Conservation (phyloP, 129 eudicot species). For the Chrysanthemum lavandulifolium region DNA sequence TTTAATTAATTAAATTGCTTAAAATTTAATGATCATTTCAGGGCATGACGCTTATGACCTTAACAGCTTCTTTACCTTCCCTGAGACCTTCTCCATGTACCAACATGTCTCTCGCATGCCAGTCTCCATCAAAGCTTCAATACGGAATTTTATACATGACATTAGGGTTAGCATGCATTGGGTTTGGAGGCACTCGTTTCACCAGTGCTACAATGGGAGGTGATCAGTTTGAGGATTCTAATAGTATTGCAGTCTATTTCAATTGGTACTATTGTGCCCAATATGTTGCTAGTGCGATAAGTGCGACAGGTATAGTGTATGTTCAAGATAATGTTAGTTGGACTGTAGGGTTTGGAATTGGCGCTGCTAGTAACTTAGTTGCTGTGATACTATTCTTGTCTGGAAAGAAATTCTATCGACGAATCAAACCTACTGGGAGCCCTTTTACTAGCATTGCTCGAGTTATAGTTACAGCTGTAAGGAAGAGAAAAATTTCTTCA, state of each 20-base stretch:
- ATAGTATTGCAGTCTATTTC: constrained; percentile 40
- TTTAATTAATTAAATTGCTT: too few relatives aligned
- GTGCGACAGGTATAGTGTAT: constrained; percentile 41
- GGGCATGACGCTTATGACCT: constrained; percentile 32
- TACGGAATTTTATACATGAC: constrained; percentile 34
- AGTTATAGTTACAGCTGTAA: constrained; percentile 47
- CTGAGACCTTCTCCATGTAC: constrained; percentile 52
- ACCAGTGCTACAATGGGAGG: constrained; percentile 60
- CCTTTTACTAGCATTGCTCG: constrained; percentile 53
- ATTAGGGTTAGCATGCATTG: constrained; percentile 38
- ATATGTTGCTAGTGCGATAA: constrained; percentile 25
- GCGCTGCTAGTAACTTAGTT: constrained; percentile 40
- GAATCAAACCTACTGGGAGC: constrained; percentile 45
- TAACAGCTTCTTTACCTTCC: constrained; percentile 44
- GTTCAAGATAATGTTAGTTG: constrained; percentile 62
- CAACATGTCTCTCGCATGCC: constrained; percentile 21
- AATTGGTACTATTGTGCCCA: constrained; percentile 44
- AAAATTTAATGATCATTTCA: background rate
- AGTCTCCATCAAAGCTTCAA: constrained; percentile 44
- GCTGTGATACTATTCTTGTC: constrained; percentile 41
- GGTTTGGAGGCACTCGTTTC: constrained; percentile 57
- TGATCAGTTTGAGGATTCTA: constrained; percentile 41
- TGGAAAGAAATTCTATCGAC: constrained; percentile 41
- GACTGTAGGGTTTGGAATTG: constrained; percentile 45
- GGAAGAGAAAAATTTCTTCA: constrained; percentile 38